Percentiles rank a stretch among this genome's conserved stretches.
Evolutionary conservation across 768 basidiomycete genomes (phyloP).

Genomic region (Erythrobasidium yunnanense): DNA sequence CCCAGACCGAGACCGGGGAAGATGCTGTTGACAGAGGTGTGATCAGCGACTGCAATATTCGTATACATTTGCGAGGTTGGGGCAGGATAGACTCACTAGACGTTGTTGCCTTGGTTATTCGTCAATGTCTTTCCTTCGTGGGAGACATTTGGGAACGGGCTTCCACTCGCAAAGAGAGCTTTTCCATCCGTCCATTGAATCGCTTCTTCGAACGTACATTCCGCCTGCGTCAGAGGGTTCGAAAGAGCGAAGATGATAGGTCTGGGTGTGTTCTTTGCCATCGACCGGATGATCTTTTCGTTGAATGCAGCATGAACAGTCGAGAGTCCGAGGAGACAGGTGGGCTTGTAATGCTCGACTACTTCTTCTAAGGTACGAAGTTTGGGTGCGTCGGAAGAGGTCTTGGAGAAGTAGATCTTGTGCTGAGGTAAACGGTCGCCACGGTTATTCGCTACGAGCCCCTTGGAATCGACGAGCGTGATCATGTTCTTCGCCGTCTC

Average conservation of each 20-base stretch:
- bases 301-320: slow-evolving; percentile 72
- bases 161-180: slow-evolving; percentile 67
- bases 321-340: slow-evolving; percentile 79
- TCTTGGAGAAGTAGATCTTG: slow-evolving; percentile 76
- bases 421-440: slow-evolving; percentile 64
- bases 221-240: slow-evolving; percentile 55
- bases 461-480: slow-evolving; percentile 58
- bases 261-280: slow-evolving; percentile 65
- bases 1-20: slow-evolving; percentile 50
- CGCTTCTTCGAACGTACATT: slow-evolving; percentile 68
- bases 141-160: slow-evolving; percentile 61
- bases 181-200: slow-evolving; percentile 58
- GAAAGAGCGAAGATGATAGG: slow-evolving; percentile 90
- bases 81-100: slow-evolving; percentile 67
- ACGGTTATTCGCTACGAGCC: slow-evolving; percentile 65
- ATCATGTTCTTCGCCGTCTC: slow-evolving; percentile 67
- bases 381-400: slow-evolving; percentile 65
- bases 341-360: slow-evolving; percentile 69
- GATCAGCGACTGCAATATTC: too few relatives aligned
- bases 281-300: slow-evolving; percentile 57
- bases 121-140: slow-evolving; percentile 53
- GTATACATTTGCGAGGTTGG: too few relatives aligned
- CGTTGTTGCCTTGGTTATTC: slow-evolving; percentile 89
- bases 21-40: slow-evolving; percentile 32
- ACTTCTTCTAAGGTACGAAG: slow-evolving; percentile 66